These are phyloP conservation scores for Starmerella gropengiesseri DNA, from an alignment of 805 yeast species.

Conservation along the genomic window DNA sequence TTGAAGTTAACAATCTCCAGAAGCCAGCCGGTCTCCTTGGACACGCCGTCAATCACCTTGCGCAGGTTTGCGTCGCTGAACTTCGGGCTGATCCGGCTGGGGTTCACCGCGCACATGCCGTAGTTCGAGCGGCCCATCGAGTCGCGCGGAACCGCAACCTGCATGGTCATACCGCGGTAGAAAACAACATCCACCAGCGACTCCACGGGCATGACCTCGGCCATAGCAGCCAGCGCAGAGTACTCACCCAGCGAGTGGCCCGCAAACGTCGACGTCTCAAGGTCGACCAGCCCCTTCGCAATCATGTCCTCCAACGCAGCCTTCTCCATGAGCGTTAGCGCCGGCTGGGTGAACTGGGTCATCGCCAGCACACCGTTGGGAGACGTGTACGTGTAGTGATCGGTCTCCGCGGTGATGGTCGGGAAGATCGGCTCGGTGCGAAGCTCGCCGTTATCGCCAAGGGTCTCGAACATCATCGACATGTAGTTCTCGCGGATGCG, in stretches of 20 bases:
- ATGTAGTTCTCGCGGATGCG: constrained; percentile 87
- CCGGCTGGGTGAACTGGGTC: constrained; percentile 99
- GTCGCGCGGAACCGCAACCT: constrained; percentile 99
- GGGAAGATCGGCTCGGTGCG: constrained; percentile 92
- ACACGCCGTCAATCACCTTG: constrained; percentile 84
- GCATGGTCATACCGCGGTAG: constrained; percentile 99
- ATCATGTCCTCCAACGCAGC: constrained; percentile 97
- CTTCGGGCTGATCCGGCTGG: constrained; percentile 78
- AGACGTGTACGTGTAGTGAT: constrained; percentile 78
- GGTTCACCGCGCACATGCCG: constrained; percentile 98
- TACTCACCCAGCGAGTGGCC: constrained; percentile 99
- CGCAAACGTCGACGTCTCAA: constrained; percentile 81
- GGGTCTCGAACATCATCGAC: constrained; percentile 95
- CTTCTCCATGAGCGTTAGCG: constrained; percentile 97
- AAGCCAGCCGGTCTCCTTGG: constrained; percentile 79
- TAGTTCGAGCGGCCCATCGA: constrained; percentile 89
- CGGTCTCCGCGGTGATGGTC: constrained; percentile 68
- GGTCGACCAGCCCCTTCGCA: constrained; percentile 85
- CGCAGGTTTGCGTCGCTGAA: constrained; percentile 89
- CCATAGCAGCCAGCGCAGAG: constrained; percentile 92
- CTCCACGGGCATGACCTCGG: constrained; percentile 98
- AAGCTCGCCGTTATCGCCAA: constrained; percentile 70
- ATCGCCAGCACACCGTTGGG: constrained; percentile 94
- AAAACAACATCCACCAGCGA: constrained; percentile 93
- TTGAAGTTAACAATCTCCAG: constrained; percentile 96